A percentile compares a stretch with the other conserved stretches of the same genome.
These are phyloP conservation scores for Yamagishiella unicocca DNA, from an alignment of 139 green algal species.

Conservation along the genomic window DNA sequence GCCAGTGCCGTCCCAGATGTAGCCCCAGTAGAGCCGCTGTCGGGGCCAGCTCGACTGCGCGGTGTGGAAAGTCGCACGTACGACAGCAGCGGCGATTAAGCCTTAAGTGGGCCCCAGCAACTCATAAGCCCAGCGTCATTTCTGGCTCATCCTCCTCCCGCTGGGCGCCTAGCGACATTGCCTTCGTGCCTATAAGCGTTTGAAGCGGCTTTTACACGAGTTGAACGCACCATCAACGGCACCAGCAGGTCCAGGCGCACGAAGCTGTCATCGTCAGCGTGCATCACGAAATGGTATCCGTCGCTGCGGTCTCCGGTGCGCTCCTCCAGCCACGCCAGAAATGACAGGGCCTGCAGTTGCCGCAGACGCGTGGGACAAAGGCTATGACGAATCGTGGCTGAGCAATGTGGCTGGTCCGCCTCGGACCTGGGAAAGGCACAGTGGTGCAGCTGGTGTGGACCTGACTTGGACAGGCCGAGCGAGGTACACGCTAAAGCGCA, in stretches of 20 bases:
- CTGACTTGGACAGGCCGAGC: too few relatives aligned
- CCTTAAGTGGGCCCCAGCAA: too few relatives aligned
- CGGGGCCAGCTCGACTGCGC: conserved; percentile 45
- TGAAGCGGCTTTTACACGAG: too few relatives aligned
- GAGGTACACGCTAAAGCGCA: too few relatives aligned
- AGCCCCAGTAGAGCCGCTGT: conserved; percentile 74
- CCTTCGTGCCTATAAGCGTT: too few relatives aligned
- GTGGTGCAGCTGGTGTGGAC: not conserved
- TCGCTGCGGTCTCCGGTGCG: not conserved
- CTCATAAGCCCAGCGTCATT: too few relatives aligned
- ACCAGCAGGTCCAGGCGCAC: conserved; percentile 74
- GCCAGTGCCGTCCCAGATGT: conserved; percentile 72
- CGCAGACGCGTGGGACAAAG: too few relatives aligned
- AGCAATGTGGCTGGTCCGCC: not conserved
- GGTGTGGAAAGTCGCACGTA: not conserved
- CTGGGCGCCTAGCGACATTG: too few relatives aligned
- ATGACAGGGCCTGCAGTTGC: conserved; percentile 43
- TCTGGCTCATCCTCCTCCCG: too few relatives aligned
- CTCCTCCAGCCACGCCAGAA: conserved; percentile 42
- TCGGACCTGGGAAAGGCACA: not conserved
- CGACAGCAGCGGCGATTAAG: too few relatives aligned
- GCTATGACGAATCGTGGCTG: too few relatives aligned
- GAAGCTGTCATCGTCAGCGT: conserved; percentile 78
- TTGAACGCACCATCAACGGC: conserved; percentile 57
- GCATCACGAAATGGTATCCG: conserved; percentile 64